phyloP scores from a whole-genome alignment of 805 yeast species.

The Metschnikowia gruessii region DNA sequence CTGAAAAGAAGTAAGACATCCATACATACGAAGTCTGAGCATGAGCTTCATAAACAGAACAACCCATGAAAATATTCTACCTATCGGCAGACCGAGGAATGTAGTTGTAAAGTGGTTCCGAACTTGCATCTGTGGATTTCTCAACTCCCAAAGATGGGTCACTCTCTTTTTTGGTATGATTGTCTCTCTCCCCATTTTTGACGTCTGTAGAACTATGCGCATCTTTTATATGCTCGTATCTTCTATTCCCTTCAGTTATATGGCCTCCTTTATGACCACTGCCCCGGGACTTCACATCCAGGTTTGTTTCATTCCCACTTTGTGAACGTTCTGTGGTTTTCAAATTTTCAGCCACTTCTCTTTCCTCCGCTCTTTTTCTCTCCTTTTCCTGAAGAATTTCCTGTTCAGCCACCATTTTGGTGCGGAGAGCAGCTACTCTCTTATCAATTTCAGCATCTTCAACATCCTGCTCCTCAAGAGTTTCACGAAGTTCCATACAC shows the following conservation, averaged over 20 bases:
- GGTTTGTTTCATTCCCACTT: neutral
- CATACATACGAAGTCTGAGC: too few relatives aligned
- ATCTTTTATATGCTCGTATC: too few relatives aligned
- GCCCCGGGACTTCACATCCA: neutral
- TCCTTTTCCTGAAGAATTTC: neutral
- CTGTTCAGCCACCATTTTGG: constrained; percentile 14
- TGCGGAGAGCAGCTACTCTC: constrained; percentile 23
- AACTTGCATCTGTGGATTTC: too few relatives aligned
- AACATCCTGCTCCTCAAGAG: constrained; percentile 46
- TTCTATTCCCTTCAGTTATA: too few relatives aligned
- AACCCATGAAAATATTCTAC: neutral
- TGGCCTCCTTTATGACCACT: too few relatives aligned
- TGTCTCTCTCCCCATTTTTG: too few relatives aligned
- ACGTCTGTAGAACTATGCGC: too few relatives aligned
- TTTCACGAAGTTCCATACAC: constrained; percentile 51
- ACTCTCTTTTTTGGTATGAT: too few relatives aligned
- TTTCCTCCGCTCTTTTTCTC: neutral
- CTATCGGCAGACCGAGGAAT: constrained; percentile 8
- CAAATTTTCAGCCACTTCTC: neutral
- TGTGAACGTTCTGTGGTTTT: neutral
- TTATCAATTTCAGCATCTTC: constrained; percentile 32
- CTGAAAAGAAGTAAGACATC: too few relatives aligned
- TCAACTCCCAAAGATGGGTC: too few relatives aligned
- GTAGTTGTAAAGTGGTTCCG: constrained; percentile 2
- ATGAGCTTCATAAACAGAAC: neutral